A percentile compares a stretch with the other conserved stretches of the same genome.
These are phyloP conservation scores for Camelina neglecta DNA, from an alignment of 345 rosid species.

Conservation along the genomic window DNA sequence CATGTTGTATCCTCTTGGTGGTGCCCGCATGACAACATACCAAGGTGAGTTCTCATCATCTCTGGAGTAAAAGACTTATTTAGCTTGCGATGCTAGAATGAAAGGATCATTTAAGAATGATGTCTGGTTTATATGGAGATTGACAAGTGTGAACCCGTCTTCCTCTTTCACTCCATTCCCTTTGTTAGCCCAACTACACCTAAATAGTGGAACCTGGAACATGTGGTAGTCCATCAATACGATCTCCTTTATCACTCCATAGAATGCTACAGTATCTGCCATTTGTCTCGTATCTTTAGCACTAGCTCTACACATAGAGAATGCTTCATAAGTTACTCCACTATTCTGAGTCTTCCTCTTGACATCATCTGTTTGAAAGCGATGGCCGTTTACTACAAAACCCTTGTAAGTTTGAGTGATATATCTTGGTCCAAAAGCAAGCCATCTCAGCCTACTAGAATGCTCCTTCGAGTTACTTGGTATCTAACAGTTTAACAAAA, in stretches of 20 bases:
- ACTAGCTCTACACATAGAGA: not conserved
- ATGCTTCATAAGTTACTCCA: not conserved
- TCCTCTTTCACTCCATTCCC: conserved; percentile 1
- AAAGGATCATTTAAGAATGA: not conserved
- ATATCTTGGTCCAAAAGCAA: not conserved
- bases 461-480: not conserved
- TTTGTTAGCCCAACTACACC: not conserved
- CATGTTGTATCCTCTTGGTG: not conserved
- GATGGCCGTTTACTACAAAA: not conserved
- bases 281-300: not conserved
- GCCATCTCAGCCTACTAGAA: not conserved
- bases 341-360: conserved; percentile 8
- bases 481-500: not conserved
- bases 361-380: not conserved
- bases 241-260: not conserved
- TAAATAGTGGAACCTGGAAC: not conserved
- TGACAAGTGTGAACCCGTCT: not conserved
- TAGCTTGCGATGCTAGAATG: not conserved
- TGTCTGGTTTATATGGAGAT: not conserved
- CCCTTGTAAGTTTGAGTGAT: not conserved
- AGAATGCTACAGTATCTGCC: not conserved
- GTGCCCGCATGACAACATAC: not conserved
- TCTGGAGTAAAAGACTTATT: not conserved
- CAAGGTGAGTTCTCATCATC: too few species aligned
- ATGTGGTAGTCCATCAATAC: not conserved